Evolutionary conservation across 345 rosid genomes (phyloP), one percentile per base, ranked within the genome.

Genomic region (Populus alba): DNA sequence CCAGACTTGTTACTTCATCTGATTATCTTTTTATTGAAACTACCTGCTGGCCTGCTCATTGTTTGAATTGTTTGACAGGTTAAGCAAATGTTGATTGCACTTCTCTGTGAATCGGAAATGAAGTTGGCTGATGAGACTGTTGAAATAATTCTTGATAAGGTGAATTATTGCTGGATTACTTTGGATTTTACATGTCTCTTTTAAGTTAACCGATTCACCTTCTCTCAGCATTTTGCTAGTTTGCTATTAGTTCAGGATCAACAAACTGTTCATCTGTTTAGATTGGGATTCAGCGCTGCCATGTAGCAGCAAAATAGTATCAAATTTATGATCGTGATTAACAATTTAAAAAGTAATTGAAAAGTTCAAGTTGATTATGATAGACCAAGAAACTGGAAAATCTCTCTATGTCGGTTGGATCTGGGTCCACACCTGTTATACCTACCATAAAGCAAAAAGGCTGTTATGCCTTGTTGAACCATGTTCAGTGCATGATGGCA

Each of bases 41-140:
- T 71, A 78, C 33, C 33, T 83, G 79, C 72, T 38, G 79, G 77
- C 73, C 76, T 68, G 79, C 75, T 85, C 78, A 75, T 81, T 27
- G 29, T 82, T 62, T 79, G 70, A 41, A 77, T 83, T 83, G 65
- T 59, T 84, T 82, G 85, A 81, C 93, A 95, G 98, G 98, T 97
- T 23, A 97, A 94, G 84, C 97, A 94, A 84, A 97, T 97, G 99
- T 72, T 97, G 83, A 92, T 97, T 85, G 99, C 97, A 23, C 97
- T 97, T 78, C 92, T 97, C 45, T 87, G 97, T 55, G 98, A 97
- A 86, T 94, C 99, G 33, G 96, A 92, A 86, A 90, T 97, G 96
- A 94, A 92, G 86, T 73, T 97, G 87, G 93, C 97, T 39, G 99
- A 97, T 83, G 99, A 97, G 81, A 94, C 98, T 47, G 89, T 97